Evolutionary conservation across 2,329 filamentous ascomycete species (phyloP), one percentile per base, ranked within the genome.

Genomic region (Pseudonectria foliicola): DNA sequence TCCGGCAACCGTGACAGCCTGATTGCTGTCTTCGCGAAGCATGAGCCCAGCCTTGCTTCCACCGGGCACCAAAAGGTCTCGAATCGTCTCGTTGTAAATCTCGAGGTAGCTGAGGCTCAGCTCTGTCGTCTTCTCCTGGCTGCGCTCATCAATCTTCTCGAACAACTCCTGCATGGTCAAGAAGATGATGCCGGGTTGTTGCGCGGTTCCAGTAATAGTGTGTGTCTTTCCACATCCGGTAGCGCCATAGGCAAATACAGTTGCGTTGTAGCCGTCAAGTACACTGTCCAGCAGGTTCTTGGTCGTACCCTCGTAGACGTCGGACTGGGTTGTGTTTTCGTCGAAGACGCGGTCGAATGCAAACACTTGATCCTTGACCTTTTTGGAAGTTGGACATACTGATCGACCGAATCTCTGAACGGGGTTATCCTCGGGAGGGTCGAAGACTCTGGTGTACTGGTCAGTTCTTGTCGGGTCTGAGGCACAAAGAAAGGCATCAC

Each of bases 21-120:
- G 86, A 53, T 96, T 89, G 38, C 85, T 83, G 66, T 98, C 92
- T 62, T 98, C 92, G 31, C 92, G 82, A 27, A 98, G 73, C 81
- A 92, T 95, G 45, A 98, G 64, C 3, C 87, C 84, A 46, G 80
- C 75, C 63, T 89, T 92, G 62, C 80, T 85, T 25, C 82, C 85
- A 15, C 82, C 82, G 1, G 86, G 83, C n/a, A 92, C 82, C 28
- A 98, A 71, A 53, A 98, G 66, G 64, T 98, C 92, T 34, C 92
- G 85, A 52, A 98, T 98, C 0, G 89, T 95, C 66, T 98, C 92
- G 58, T 98, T 98, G 71, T 98, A 98, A 45, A 98, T 98, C 58
- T 98, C 92, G 25, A 98, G 73, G 54, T 96, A 98, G 0, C 89
- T 95, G 12, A 98, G 75, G 0, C 89, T 87, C 35, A 98, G 70